These are phyloP conservation scores for Stentor roeselii DNA, from an alignment of 73 alveolate species.

Conservation along the genomic window DNA sequence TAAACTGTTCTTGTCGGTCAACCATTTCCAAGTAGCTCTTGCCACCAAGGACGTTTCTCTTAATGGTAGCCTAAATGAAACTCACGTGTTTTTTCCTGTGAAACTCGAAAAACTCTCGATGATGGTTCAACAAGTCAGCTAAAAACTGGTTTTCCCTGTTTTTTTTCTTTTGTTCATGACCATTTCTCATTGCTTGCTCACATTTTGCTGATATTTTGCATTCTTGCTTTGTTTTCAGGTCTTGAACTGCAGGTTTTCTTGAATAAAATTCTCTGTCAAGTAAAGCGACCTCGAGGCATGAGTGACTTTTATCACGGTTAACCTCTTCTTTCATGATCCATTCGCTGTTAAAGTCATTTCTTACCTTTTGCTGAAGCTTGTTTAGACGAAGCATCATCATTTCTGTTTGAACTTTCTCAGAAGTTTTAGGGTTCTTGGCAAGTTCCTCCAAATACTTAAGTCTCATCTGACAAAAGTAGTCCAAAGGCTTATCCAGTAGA, in stretches of 20 bases:
- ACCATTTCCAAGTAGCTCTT: constrained; percentile 80
- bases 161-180: constrained; percentile 25
- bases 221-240: constrained; percentile 17
- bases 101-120: constrained; percentile 79
- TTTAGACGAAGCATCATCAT: constrained; percentile 59
- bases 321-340: constrained; percentile 46
- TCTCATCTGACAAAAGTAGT: not conserved
- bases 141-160: constrained; percentile 84
- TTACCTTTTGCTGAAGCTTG: constrained; percentile 62
- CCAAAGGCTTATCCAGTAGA: not conserved
- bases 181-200: constrained; percentile 27
- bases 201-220: not conserved
- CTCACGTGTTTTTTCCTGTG: constrained; percentile 78
- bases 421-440: not conserved
- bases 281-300: not conserved
- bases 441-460: not conserved
- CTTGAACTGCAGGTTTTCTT: not conserved
- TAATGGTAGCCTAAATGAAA: constrained; percentile 39
- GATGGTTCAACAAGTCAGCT: constrained; percentile 74
- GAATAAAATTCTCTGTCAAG: constrained; percentile 13
- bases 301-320: constrained; percentile 37
- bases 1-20: constrained; percentile 78
- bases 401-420: constrained; percentile 35
- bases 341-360: constrained; percentile 58
- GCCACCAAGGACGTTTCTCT: constrained; percentile 76